A percentile compares a stretch with the other conserved stretches of the same genome.
These are phyloP conservation scores for Oryza meyeriana DNA, from an alignment of 176 grass and related monocot genomes.

Conservation along the genomic window DNA sequence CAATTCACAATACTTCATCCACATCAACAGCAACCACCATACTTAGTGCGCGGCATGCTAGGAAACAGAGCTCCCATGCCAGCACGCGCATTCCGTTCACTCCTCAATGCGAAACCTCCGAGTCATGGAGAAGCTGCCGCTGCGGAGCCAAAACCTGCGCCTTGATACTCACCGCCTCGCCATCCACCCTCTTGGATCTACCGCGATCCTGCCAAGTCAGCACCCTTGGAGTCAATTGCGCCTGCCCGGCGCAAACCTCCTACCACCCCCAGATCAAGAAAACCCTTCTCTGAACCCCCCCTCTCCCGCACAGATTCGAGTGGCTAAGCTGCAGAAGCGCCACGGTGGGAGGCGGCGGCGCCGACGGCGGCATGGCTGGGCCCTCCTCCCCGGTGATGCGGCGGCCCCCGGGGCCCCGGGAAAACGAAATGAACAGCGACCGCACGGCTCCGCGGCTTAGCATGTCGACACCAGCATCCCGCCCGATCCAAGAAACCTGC, in stretches of 20 bases:
- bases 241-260: slow-evolving; percentile 34
- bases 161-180: slow-evolving; percentile 31
- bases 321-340: slow-evolving; percentile 41
- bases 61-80: slow-evolving; percentile 54
- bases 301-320: background rate
- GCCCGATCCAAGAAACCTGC: slow-evolving; percentile 19
- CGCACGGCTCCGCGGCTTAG: slow-evolving; percentile 51
- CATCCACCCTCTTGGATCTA: slow-evolving; percentile 34
- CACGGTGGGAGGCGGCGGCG: slow-evolving; percentile 24
- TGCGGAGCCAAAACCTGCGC: slow-evolving; percentile 42
- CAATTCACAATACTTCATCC: slow-evolving; percentile 66
- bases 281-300: slow-evolving; percentile 21
- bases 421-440: slow-evolving; percentile 44
- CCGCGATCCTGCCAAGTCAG: slow-evolving; percentile 31
- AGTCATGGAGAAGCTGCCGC: slow-evolving; percentile 40
- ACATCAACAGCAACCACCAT: slow-evolving; percentile 98
- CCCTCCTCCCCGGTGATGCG: slow-evolving; percentile 14
- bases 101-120: slow-evolving; percentile 43
- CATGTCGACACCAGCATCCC: slow-evolving; percentile 64
- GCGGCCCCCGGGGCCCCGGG: slow-evolving; percentile 24
- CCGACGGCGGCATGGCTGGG: slow-evolving; percentile 16
- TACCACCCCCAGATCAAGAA: slow-evolving; percentile 38
- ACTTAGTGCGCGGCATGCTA: slow-evolving; percentile 40
- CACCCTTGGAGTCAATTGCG: slow-evolving; percentile 53
- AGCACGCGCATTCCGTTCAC: slow-evolving; percentile 49